These are phyloP conservation scores for Strobilomyces echinocephalus DNA, from an alignment of 768 basidiomycete species.

Conservation along the genomic window DNA sequence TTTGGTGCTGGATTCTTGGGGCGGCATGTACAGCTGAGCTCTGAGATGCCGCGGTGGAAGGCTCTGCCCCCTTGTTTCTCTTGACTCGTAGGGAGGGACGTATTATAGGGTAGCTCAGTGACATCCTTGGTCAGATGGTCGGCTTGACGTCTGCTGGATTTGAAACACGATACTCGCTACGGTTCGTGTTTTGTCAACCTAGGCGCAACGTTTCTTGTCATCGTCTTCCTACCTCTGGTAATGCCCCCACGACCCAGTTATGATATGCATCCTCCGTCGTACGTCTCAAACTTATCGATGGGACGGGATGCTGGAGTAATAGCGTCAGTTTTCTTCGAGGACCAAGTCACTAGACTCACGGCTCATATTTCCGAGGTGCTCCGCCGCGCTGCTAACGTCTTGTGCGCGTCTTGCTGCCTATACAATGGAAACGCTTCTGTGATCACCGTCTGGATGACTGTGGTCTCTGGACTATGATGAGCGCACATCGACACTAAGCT, in stretches of 20 bases:
- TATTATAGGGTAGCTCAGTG: conserved; percentile 31
- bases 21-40: conserved; percentile 27
- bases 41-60: conserved; percentile 34
- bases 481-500: no score
- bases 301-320: conserved; percentile 38
- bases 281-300: conserved; percentile 48
- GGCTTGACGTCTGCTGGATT: conserved; percentile 33
- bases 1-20: conserved; percentile 35
- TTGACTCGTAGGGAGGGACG: conserved; percentile 18
- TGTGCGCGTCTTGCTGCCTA: no score
- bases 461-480: no score
- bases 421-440: no score
- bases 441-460: no score
- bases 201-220: conserved; percentile 37
- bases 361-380: conserved; percentile 28
- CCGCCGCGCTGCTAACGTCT: no score
- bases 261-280: conserved; percentile 52
- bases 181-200: conserved; percentile 41
- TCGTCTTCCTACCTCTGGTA: conserved; percentile 37
- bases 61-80: conserved; percentile 65
- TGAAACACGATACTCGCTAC: conserved; percentile 33
- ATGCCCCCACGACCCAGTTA: conserved; percentile 34
- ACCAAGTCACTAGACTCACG: conserved; percentile 41
- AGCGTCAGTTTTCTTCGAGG: conserved; percentile 44
- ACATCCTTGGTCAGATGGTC: conserved; percentile 22